Conservation (phyloP, 352 stramenopile species). For the Globisporangium rhizosaccharum region DNA sequence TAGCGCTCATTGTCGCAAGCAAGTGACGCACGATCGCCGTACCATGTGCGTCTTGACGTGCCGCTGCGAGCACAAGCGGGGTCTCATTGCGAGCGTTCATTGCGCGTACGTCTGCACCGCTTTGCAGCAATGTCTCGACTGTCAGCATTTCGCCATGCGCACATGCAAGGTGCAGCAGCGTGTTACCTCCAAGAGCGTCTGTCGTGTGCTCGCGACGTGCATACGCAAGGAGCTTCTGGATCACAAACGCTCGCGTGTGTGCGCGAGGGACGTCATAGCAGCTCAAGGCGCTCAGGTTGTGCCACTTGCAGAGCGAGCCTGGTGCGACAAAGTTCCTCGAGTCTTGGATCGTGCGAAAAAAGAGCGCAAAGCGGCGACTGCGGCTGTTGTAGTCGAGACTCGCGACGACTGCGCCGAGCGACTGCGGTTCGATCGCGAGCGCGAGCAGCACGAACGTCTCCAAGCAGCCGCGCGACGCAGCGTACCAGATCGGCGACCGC, state of each 20-base stretch:
- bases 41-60: slow-evolving; percentile 33
- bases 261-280: slow-evolving; percentile 31
- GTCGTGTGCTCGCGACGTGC: slow-evolving; percentile 19
- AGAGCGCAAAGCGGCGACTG: not conserved
- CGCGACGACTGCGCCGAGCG: slow-evolving; percentile 11
- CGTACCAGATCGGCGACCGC: slow-evolving; percentile 42
- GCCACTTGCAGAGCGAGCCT: slow-evolving; percentile 37
- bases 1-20: slow-evolving; percentile 10
- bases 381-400: slow-evolving; percentile 7
- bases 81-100: slow-evolving; percentile 25
- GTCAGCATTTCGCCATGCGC: slow-evolving; percentile 25
- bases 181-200: slow-evolving; percentile 11
- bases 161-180: slow-evolving; percentile 40
- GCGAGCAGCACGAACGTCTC: slow-evolving; percentile 40
- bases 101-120: slow-evolving; percentile 25
- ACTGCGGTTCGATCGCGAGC: slow-evolving; percentile 23
- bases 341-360: slow-evolving; percentile 19
- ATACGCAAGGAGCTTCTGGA: slow-evolving; percentile 52
- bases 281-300: slow-evolving; percentile 47
- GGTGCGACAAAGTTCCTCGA: slow-evolving; percentile 21
- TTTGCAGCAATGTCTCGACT: slow-evolving; percentile 31
- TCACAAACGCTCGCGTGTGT: slow-evolving; percentile 28
- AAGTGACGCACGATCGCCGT: slow-evolving; percentile 27
- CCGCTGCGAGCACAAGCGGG: slow-evolving; percentile 31
- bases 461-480: slow-evolving; percentile 32